Base-by-base conservation (phyloP, 192 early-diverging fungal species). In the Phycomyces nitens region DNA sequence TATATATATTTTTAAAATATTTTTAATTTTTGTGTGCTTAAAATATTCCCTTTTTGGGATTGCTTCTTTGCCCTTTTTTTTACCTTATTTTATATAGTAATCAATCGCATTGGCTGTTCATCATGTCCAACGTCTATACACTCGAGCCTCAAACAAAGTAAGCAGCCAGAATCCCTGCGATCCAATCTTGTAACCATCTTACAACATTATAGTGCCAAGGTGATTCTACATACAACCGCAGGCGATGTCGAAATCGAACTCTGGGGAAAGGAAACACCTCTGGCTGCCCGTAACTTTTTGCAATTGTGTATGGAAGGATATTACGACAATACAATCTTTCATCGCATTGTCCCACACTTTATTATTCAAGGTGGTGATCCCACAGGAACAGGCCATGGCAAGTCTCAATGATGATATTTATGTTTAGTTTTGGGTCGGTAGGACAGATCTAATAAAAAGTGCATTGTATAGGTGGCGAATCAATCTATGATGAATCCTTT, bases 331-430 rank as follows among this genome's bases (percentile, higher is more conserved):
- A 93, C 92, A 6, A 87, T 93, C 15, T 96, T 98, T 58, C 96
- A 98, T 72, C 86, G 96, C 5, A 73, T 94, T 10, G 86, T 96
- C 22, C 84, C 91, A n/a, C 83, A 83, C 38, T 98, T 96, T 75
- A 93, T 96, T 67, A 86, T 95, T 5, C 96, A 98, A 70, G 91
- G 92, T 26, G 96, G 96, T 11, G 96, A 98, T 74, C 96, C 96
- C 0, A 93, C 92, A 15, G 94, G 93, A 18, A 91, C 84, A 3
- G 89, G 90, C 0, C 69, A 80, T 65, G 77, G 77, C 68, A 62
- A n/a, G n/a, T n/a, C n/a, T n/a, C n/a, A n/a, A 54, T 38, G 1
- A 59, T 24, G 0, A 24, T 24, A 49, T 34, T 34, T 34, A 34
- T 34, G 7, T 34, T 5, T 34, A 34, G 29, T 34, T 5, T 34